Percentiles rank a stretch among this genome's conserved stretches.
These are phyloP conservation scores for Phytophthora macrochlamydospora DNA, from an alignment of 352 stramenopile species.

Conservation along the genomic window DNA sequence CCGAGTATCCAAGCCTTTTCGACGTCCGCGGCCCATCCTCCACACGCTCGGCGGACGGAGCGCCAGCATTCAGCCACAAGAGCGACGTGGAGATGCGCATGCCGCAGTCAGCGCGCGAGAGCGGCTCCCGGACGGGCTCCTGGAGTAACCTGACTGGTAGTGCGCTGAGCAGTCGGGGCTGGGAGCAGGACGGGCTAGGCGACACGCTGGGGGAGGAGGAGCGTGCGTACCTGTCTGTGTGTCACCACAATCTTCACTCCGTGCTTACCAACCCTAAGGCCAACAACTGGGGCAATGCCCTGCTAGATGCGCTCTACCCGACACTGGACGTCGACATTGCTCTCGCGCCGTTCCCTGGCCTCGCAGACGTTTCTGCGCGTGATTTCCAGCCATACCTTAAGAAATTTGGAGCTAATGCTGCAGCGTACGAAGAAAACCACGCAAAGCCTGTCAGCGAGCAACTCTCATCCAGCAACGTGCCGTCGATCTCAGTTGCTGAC, in stretches of 20 bases:
- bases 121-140: slow-evolving; percentile 40
- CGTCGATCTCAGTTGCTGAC: slow-evolving; percentile 78
- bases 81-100: slow-evolving; percentile 20
- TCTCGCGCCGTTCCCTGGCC: slow-evolving; percentile 67
- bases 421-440: slow-evolving; percentile 81
- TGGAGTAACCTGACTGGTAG: slow-evolving; percentile 37
- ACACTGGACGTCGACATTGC: slow-evolving; percentile 69
- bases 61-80: slow-evolving; percentile 15
- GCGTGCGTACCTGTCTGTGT: slow-evolving; percentile 66
- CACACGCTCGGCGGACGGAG: slow-evolving; percentile 40
- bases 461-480: slow-evolving; percentile 84
- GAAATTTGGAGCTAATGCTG: slow-evolving; percentile 66
- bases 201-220: slow-evolving; percentile 62
- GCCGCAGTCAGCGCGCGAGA: slow-evolving; percentile 42
- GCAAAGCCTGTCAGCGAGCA: slow-evolving; percentile 77
- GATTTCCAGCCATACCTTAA: slow-evolving; percentile 85
- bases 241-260: slow-evolving; percentile 86
- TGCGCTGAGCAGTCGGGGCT: slow-evolving; percentile 17
- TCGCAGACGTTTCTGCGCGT: slow-evolving; percentile 57
- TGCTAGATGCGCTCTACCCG: slow-evolving; percentile 80
- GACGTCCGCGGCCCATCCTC: slow-evolving; percentile 56
- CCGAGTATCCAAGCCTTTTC: slow-evolving; percentile 80
- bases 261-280: slow-evolving; percentile 84
- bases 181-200: slow-evolving; percentile 4
- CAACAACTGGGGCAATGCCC: slow-evolving; percentile 64